Conservation (phyloP, 305 asterid genomes). For the Galium porrigens region DNA sequence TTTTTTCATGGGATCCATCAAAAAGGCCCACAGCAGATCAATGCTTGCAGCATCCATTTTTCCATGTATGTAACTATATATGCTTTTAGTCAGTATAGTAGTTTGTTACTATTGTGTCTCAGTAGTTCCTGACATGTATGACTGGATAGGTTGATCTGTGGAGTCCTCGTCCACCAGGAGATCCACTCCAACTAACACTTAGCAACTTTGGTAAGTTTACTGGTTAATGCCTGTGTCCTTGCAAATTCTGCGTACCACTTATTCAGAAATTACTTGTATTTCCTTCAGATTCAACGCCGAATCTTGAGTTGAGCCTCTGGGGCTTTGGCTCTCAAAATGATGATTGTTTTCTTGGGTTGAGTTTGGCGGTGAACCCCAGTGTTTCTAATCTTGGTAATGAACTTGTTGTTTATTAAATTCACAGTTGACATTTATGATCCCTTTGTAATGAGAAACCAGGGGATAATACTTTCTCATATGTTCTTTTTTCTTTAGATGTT, state of each 20-base stretch:
- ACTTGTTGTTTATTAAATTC: background rate
- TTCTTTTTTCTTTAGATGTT: background rate
- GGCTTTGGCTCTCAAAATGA: constrained; percentile 52
- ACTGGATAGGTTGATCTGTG: constrained; percentile 41
- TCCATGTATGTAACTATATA: constrained; percentile 47
- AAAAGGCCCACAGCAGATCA: constrained; percentile 90
- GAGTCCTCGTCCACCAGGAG: constrained; percentile 49
- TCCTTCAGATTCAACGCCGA: constrained; percentile 62
- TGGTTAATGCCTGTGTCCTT: constrained; percentile 16
- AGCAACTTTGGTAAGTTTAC: constrained; percentile 34
- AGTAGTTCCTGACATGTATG: constrained; percentile 25
- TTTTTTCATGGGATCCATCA: constrained; percentile 86
- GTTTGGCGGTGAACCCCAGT: constrained; percentile 83
- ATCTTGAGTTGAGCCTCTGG: constrained; percentile 95
- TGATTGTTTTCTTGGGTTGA: constrained; percentile 84
- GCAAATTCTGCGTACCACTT: constrained; percentile 11
- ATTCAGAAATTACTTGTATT: constrained; percentile 12
- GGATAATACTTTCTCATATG: background rate
- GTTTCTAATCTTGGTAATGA: constrained; percentile 50
- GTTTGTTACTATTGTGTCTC: background rate
- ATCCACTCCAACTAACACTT: constrained; percentile 52
- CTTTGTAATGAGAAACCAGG: background rate
- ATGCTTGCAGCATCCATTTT: constrained; percentile 81
- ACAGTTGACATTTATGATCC: background rate
- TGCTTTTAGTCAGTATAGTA: constrained; percentile 12